A percentile compares a stretch with the other conserved stretches of the same genome.
Evolutionary conservation across 805 yeast species (phyloP).

Genomic region (Barnettozyma wickerhamii): DNA sequence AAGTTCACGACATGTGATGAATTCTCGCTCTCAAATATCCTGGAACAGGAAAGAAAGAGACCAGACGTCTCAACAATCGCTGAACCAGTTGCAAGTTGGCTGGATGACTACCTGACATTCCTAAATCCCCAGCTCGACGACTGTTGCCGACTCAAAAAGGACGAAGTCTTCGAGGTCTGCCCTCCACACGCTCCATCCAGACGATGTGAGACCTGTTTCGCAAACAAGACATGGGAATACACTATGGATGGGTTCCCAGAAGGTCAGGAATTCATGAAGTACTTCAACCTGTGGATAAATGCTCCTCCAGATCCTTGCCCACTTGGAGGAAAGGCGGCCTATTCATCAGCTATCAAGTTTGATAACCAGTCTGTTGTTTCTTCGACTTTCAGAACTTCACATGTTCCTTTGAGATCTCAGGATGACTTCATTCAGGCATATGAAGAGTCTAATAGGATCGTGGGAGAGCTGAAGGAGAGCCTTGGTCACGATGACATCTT

Average conservation of each 20-base stretch:
- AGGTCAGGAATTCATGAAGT: slow-evolving; percentile 64
- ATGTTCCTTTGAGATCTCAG: slow-evolving; percentile 76
- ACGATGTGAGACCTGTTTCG: slow-evolving; percentile 71
- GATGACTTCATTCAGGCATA: slow-evolving; percentile 79
- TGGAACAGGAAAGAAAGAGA: slow-evolving; percentile 81
- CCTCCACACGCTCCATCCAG: slow-evolving; percentile 62
- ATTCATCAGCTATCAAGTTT: slow-evolving; percentile 52
- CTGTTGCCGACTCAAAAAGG: slow-evolving; percentile 72
- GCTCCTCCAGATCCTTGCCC: slow-evolving; percentile 90
- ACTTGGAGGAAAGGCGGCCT: slow-evolving; percentile 93
- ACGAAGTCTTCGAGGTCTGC: slow-evolving; percentile 50
- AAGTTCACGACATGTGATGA: slow-evolving; percentile 81
- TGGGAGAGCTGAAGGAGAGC: slow-evolving; percentile 43
- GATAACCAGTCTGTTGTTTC: slow-evolving; percentile 43
- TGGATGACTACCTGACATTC: slow-evolving; percentile 87
- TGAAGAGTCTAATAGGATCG: slow-evolving; percentile 63
- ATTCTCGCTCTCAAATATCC: slow-evolving; percentile 69
- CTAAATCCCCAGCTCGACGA: slow-evolving; percentile 81
- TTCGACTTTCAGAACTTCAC: slow-evolving; percentile 76
- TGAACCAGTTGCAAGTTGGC: slow-evolving; percentile 88
- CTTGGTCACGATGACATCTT: slow-evolving; percentile 51
- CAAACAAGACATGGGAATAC: slow-evolving; percentile 58
- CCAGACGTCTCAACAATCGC: slow-evolving; percentile 58
- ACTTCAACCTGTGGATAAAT: slow-evolving; percentile 76
- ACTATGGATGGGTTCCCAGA: slow-evolving; percentile 83